Base-by-base conservation (phyloP, 2,329 filamentous ascomycete genomes). In the Pestalotiopsis sp. region DNA sequence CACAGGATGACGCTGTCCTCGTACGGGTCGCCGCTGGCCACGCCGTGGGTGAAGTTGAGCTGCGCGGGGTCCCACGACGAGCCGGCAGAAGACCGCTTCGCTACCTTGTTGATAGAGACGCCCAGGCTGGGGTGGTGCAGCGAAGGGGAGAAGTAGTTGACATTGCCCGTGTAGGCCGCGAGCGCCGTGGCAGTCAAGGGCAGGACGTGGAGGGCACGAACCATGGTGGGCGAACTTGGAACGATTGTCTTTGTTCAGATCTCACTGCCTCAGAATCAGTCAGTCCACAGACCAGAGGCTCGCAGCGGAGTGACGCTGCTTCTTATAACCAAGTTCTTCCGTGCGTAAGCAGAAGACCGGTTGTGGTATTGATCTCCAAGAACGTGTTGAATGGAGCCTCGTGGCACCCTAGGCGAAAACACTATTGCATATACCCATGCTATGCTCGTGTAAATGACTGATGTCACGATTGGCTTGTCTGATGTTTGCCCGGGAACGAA, bases 121-220 rank as follows among this genome's bases (percentile, higher is more conserved):
- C 87, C 88, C 10, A 90, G 78, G 24, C 82, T 82, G 13, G 87
- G 85, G 71, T 90, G 88, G 70, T 88, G 83, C 62, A 85, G 81
- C 1, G 87, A 90, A 26, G 88, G 88, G 65, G 85, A 88, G 66
- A 84, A 81, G 76, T 89, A 90, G 78, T 90, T 89, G 69, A 89
- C 75, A 74, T 89, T 89, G 52, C 71, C 70, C 26, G 71, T 73
- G 68, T 75, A 76, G 52, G 74, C 71, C 3, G 74, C 75, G 26
- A 71, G 71, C 14, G 70, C 71, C n/a, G 62, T 59, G 52, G 70
- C 57, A 11, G 55, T 67, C 1, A 73, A 68, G 7, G 61, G 66
- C 26, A 73, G 38, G 35, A 65, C 56, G 17, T 59, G 63, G 55
- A 71, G 52, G 20, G 52, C 60, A 69, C 67, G 66, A 64, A 72